Conservation (phyloP, 805 yeast genomes). For the Lipomyces orientalis region DNA sequence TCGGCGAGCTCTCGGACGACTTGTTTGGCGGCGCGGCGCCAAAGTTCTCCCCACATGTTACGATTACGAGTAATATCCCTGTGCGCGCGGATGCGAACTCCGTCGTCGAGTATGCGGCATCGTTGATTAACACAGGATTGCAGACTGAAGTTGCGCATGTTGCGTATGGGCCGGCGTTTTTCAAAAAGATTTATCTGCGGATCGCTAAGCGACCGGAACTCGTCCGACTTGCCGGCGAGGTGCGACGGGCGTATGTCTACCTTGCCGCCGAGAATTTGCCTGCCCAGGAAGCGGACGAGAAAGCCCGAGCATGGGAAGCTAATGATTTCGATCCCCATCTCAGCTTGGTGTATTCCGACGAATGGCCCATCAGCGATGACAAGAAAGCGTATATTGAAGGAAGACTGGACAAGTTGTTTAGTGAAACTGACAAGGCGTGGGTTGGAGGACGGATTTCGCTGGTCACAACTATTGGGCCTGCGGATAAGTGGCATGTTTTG, state of each 20-base stretch:
- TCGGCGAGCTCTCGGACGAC: constrained; percentile 72
- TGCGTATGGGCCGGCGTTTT: constrained; percentile 55
- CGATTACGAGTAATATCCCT: constrained; percentile 67
- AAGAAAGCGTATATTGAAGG: constrained; percentile 65
- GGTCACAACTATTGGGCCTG: constrained; percentile 74
- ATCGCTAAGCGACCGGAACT: constrained; percentile 55
- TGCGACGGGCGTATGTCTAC: constrained; percentile 47
- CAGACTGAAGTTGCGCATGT: constrained; percentile 51
- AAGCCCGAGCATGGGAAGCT: constrained; percentile 54
- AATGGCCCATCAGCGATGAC: constrained; percentile 71
- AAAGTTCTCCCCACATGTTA: constrained; percentile 74
- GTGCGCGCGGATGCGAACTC: constrained; percentile 61
- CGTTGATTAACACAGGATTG: constrained; percentile 59
- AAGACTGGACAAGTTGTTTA: constrained; percentile 68
- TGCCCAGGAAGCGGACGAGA: constrained; percentile 51
- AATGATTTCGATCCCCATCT: constrained; percentile 73
- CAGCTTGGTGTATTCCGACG: constrained; percentile 69
- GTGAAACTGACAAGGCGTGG: constrained; percentile 55
- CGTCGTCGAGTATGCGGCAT: constrained; percentile 58
- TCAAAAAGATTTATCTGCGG: constrained; percentile 61
- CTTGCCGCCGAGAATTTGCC: constrained; percentile 46
- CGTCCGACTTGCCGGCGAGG: constrained; percentile 55
- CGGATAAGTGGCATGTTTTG: constrained; percentile 67
- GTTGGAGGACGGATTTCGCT: constrained; percentile 69
- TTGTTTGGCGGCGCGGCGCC: constrained; percentile 50